Conservation (phyloP, 805 yeast species). For the Pachysolen tannophilus region DNA sequence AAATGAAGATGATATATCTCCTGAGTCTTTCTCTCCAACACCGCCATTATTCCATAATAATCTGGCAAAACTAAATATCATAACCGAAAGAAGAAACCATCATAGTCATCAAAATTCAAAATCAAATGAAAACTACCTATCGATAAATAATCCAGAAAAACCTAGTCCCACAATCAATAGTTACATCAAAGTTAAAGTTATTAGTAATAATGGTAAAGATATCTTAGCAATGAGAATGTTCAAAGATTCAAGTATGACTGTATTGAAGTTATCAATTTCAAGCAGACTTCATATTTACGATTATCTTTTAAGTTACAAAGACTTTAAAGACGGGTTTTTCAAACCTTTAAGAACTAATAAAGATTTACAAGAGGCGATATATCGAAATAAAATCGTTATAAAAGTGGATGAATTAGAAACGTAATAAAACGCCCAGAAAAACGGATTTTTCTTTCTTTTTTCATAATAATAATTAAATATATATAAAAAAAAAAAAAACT, state of each 20-base stretch:
- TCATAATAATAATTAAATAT: too few relatives aligned
- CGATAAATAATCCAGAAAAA: background rate
- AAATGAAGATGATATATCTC: too few relatives aligned
- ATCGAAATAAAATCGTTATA: conserved; percentile 10
- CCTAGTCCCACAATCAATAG: conserved; percentile 2
- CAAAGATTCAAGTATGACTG: conserved; percentile 10
- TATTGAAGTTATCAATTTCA: conserved; percentile 9
- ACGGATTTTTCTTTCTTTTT: too few relatives aligned
- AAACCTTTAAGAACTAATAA: conserved; percentile 12
- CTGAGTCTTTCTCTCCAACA: conserved; percentile 10
- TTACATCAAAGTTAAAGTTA: conserved; percentile 11
- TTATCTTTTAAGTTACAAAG: conserved; percentile 13
- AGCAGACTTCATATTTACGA: conserved; percentile 8
- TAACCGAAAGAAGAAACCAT: conserved; percentile 5
- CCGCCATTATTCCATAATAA: conserved; percentile 4
- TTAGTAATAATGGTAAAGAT: conserved; percentile 12
- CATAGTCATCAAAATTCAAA: background rate
- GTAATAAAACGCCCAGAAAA: too few relatives aligned
- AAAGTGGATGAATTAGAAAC: conserved; percentile 10
- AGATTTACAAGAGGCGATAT: conserved; percentile 11
- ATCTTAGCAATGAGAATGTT: conserved; percentile 11
- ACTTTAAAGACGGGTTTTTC: conserved; percentile 11
- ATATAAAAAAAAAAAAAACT: too few relatives aligned
- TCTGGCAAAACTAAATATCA: conserved; percentile 3
- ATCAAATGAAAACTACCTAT: background rate